Conservation (phyloP, 805 yeast species). For the Isabelozyma heimii region DNA sequence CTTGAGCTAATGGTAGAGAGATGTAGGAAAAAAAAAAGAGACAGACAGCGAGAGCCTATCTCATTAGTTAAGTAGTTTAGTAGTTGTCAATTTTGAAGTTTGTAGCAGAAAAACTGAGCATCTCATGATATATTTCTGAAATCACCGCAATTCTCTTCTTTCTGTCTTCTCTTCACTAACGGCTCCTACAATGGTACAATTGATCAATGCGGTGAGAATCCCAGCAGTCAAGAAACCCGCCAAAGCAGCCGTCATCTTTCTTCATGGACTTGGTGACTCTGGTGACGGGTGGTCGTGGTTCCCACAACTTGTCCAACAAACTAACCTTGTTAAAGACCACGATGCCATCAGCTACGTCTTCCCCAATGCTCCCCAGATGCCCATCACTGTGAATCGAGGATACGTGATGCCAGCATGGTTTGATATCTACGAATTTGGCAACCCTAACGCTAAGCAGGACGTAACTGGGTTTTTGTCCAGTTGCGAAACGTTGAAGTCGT, state of each 20-base stretch:
- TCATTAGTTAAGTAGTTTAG: too few relatives aligned
- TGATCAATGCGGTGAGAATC: conserved; percentile 21
- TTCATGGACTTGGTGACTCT: conserved; percentile 91
- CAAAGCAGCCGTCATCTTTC: conserved; percentile 60
- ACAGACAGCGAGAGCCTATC: too few relatives aligned
- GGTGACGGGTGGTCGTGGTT: conserved; percentile 89
- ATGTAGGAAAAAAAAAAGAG: too few relatives aligned
- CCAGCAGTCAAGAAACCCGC: conserved; percentile 28
- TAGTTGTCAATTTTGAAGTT: too few relatives aligned
- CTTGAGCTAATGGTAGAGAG: too few relatives aligned
- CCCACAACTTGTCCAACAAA: conserved; percentile 56
- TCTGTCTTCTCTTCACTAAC: background rate
- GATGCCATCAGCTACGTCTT: conserved; percentile 63
- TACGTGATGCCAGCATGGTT: conserved; percentile 82
- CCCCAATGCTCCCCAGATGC: conserved; percentile 82
- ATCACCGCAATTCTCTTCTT: too few relatives aligned
- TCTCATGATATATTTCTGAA: too few relatives aligned
- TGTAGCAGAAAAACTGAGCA: too few relatives aligned
- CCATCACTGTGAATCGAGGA: conserved; percentile 69
- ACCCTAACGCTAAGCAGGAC: conserved; percentile 47
- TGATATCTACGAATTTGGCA: conserved; percentile 61
- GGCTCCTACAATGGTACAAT: conserved; percentile 3
- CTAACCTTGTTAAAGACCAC: conserved; percentile 47
- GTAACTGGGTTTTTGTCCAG: conserved; percentile 51
- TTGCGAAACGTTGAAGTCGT: conserved; percentile 41